Base-by-base conservation (phyloP, 2,329 filamentous ascomycete species). In the Colletotrichum phormii region DNA sequence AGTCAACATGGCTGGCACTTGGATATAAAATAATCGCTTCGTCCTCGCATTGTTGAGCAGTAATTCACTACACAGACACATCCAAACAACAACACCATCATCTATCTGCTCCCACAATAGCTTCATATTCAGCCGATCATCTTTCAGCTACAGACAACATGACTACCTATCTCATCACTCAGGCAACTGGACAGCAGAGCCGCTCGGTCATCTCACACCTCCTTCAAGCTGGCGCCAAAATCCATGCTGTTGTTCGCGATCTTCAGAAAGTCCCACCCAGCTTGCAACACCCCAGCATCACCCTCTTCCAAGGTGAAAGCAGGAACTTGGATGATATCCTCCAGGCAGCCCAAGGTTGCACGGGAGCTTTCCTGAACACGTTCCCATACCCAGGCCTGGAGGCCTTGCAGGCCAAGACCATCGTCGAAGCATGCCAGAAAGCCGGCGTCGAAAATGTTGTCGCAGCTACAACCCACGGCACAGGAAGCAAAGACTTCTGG, bases 211-310 rank as follows among this genome's bases (percentile, higher is more conserved):
- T 82, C 72, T 77, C 33, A 2, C 77, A 82, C 24, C 79, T 84
- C 1, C 80, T 84, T 6, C 69, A 73, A 24, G 77, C 81, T 0
- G 81, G 81, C 12, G 78, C 76, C 53, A 81, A 79, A 24, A 70
- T 84, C 62, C 82, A 84, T 42, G 82, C 80, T 0, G 66, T 84
- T 4, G 81, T 83, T 0, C 81, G 82, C 58, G 75, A 84, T 57
- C 78, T 77, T 6, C 60, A 79, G n/a, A 81, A 80, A 29, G 61
- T 79, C 4, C 79, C 80, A 0, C 7, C 70, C 1, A 46, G 77
- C 64, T 73, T 83, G 15, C 64, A 78, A 3, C 26, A 73, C 8
- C 75, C 77, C 0, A 74, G 74, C 5, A 76, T 83, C 49, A 82
- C 78, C 0, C 9, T 84, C 24, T 83, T 84, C 72, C 73, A 83